A percentile compares a stretch with the other conserved stretches of the same genome.
phyloP scores from a whole-genome alignment of 163 green algal species.

The Chloroidium sp. region DNA sequence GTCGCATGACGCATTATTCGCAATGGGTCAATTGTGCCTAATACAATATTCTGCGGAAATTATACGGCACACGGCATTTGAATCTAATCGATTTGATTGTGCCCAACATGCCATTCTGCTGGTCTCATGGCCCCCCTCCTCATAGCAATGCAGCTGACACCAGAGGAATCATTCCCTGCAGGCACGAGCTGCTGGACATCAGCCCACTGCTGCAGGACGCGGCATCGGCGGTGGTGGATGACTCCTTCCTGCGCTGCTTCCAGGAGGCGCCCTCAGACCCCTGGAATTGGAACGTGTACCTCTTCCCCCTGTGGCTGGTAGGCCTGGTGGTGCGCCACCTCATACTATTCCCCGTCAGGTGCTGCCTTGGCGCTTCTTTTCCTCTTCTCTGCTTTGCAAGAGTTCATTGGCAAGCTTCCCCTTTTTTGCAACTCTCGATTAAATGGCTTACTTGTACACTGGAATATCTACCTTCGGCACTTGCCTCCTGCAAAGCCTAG shows the following conservation, averaged over 20 bases:
- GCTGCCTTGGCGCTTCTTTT: background rate
- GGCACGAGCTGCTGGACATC: conserved; percentile 68
- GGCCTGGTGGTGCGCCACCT: conserved; percentile 70
- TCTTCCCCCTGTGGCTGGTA: conserved; percentile 82
- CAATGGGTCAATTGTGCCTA: too few species aligned
- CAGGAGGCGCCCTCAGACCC: conserved; percentile 50
- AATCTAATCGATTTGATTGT: background rate
- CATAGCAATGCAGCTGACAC: background rate
- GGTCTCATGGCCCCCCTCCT: background rate
- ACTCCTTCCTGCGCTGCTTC: conserved; percentile 96
- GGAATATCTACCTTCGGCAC: too few species aligned
- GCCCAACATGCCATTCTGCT: background rate
- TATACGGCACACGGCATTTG: background rate
- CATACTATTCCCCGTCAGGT: conserved; percentile 85
- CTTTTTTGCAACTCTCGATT: too few species aligned
- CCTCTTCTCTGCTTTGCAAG: too few species aligned
- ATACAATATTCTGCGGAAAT: background rate
- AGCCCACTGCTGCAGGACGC: conserved; percentile 71
- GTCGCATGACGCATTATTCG: too few species aligned
- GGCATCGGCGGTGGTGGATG: conserved; percentile 79
- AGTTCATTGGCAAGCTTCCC: too few species aligned
- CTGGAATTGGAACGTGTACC: conserved; percentile 98
- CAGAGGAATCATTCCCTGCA: conserved; percentile 7
- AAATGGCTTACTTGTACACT: too few species aligned
- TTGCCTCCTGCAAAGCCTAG: too few species aligned